Conservation (phyloP, 768 basidiomycete genomes). For the Podaxis sp. region DNA sequence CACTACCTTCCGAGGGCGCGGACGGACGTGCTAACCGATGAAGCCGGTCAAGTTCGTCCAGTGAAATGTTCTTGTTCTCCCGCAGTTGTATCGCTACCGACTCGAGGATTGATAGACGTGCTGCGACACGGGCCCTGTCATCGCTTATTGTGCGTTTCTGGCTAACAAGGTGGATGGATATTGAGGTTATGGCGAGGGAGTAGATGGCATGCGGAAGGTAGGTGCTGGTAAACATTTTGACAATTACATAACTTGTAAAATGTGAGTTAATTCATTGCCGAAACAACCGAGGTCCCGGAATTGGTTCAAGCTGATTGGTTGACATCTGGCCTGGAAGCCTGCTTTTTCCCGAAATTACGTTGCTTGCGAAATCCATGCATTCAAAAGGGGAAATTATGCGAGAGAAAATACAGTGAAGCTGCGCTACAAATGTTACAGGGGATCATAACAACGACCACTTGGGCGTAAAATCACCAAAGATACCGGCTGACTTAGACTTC, state of each 20-base stretch:
- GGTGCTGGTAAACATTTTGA: slow-evolving; percentile 25
- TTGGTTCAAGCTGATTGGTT: no score
- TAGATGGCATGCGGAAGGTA: slow-evolving; percentile 69
- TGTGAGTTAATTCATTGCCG: not conserved
- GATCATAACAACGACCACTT: not conserved
- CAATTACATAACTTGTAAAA: not conserved
- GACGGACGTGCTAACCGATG: slow-evolving; percentile 48
- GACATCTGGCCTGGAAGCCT: no score
- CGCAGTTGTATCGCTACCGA: slow-evolving; percentile 55
- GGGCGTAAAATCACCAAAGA: not conserved
- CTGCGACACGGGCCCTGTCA: slow-evolving; percentile 52
- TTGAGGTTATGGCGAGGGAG: slow-evolving; percentile 62
- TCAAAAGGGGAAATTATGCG: not conserved
- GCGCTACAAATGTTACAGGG: not conserved
- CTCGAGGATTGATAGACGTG: slow-evolving; percentile 63
- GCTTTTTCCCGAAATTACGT: no score
- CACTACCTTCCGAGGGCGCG: not conserved
- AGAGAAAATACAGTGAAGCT: not conserved
- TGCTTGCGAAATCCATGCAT: not conserved
- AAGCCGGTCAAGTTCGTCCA: slow-evolving; percentile 54
- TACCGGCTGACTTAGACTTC: not conserved
- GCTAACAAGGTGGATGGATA: slow-evolving; percentile 66
- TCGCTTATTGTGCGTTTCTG: slow-evolving; percentile 50
- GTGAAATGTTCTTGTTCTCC: slow-evolving; percentile 34
- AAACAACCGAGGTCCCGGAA: not conserved